These are phyloP conservation scores for Pelargonium exstipulatum DNA, from an alignment of 441 rosid genomes.

Conservation along the genomic window DNA sequence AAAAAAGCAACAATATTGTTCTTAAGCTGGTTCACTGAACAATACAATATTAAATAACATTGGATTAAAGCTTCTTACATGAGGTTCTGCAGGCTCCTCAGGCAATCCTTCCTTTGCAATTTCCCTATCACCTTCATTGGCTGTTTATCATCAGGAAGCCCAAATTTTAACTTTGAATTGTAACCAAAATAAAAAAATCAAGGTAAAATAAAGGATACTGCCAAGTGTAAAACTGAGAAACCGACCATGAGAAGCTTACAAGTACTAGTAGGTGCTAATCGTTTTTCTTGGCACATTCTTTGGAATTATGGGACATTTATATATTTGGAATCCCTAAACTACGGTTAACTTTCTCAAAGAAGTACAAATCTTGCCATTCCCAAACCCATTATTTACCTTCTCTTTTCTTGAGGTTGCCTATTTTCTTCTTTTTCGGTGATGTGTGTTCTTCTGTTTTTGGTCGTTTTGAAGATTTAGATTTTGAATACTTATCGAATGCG, in stretches of 20 bases:
- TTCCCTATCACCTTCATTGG: conserved; percentile 26
- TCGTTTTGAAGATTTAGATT: conserved; percentile 28
- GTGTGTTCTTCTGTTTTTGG: conserved; percentile 25
- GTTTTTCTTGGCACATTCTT: neutral
- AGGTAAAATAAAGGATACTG: conserved; percentile 3
- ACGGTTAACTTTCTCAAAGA: neutral
- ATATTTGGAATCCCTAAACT: neutral
- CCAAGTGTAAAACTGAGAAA: neutral
- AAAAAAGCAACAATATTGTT: conserved; percentile 5
- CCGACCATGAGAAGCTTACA: neutral
- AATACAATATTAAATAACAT: conserved; percentile 9
- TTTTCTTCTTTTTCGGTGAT: conserved; percentile 33
- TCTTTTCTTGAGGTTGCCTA: conserved; percentile 18
- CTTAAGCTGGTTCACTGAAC: conserved; percentile 4
- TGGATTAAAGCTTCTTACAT: conserved; percentile 28
- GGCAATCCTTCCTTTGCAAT: conserved; percentile 20
- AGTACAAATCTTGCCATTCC: conserved; percentile 1
- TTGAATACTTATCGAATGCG: conserved; percentile 21
- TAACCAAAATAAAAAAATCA: neutral
- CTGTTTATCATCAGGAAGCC: conserved; percentile 28
- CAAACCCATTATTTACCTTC: conserved; percentile 32
- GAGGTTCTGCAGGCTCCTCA: conserved; percentile 29
- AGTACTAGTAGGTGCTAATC: too few relatives aligned
- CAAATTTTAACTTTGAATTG: neutral
- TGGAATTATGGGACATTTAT: conserved; percentile 1